Conservation (phyloP, 768 basidiomycete species). For the Boletus rufocinnamomeus region DNA sequence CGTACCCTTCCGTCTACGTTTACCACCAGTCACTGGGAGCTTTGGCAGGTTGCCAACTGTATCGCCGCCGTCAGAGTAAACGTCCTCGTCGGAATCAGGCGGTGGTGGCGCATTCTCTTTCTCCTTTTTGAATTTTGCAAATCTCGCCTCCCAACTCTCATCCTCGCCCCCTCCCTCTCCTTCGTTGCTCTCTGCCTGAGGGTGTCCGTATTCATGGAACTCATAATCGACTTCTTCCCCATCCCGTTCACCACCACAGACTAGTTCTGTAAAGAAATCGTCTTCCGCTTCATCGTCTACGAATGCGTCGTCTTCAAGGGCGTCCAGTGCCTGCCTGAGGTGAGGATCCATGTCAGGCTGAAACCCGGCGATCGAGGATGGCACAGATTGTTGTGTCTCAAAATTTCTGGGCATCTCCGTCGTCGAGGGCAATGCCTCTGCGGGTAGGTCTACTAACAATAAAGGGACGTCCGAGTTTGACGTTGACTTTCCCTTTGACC, state of each 20-base stretch:
- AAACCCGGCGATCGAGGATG: constrained; percentile 82
- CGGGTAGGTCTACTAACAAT: constrained; percentile 60
- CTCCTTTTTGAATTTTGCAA: constrained; percentile 73
- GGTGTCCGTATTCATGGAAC: constrained; percentile 54
- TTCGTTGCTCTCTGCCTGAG: constrained; percentile 22
- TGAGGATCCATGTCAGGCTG: constrained; percentile 97
- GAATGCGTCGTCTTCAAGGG: constrained; percentile 94
- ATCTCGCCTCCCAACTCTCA: constrained; percentile 75
- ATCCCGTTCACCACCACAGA: constrained; percentile 68
- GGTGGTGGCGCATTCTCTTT: constrained; percentile 31
- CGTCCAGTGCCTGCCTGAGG: constrained; percentile 88
- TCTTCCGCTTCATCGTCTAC: constrained; percentile 76
- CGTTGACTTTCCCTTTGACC: constrained; percentile 38
- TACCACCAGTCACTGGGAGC: constrained; percentile 79
- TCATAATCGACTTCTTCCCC: constrained; percentile 63
- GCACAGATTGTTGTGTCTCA: constrained; percentile 77
- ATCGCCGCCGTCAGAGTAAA: constrained; percentile 71
- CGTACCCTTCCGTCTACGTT: constrained; percentile 67
- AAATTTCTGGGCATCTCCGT: constrained; percentile 74
- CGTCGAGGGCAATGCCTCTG: constrained; percentile 71
- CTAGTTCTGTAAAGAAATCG: constrained; percentile 73
- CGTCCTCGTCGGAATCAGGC: constrained; percentile 52
- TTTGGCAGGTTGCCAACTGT: constrained; percentile 75
- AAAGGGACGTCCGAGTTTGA: constrained; percentile 40
- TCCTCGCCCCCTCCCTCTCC: constrained; percentile 33